Conservation (phyloP, 1,284 basidiomycete species). For the Xerocomus minutiporus region DNA sequence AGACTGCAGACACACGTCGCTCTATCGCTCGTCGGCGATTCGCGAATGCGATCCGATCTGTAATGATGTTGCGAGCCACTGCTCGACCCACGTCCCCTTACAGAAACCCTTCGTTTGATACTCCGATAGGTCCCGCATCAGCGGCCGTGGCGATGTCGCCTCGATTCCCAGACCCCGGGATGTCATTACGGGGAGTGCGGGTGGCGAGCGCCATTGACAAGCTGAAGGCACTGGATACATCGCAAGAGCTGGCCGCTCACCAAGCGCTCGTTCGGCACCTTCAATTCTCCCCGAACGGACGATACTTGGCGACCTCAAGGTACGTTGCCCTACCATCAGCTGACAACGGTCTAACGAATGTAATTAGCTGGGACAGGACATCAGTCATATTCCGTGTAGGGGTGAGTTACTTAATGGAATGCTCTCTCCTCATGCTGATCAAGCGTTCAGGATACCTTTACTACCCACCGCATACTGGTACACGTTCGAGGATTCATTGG, state of each 20-base stretch:
- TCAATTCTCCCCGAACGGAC: conserved; percentile 40
- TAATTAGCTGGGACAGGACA: conserved; percentile 68
- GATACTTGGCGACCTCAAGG: conserved; percentile 38
- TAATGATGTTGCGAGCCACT: conserved; percentile 44
- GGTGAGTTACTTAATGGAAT: conserved; percentile 35
- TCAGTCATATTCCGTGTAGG: conserved; percentile 69
- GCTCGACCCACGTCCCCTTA: conserved; percentile 31
- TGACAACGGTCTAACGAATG: conserved; percentile 8
- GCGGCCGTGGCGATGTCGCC: conserved; percentile 29
- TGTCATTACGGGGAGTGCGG: conserved; percentile 48
- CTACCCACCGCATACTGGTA: conserved; percentile 60
- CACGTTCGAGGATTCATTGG: conserved; percentile 73
- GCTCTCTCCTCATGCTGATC: conserved; percentile 15
- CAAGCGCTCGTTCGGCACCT: conserved; percentile 38
- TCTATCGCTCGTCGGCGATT: conserved; percentile 37
- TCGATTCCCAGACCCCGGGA: conserved; percentile 38
- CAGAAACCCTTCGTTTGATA: conserved; percentile 30
- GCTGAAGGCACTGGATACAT: conserved; percentile 50
- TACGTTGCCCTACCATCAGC: neutral
- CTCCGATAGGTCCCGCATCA: conserved; percentile 24
- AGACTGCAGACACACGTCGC: conserved; percentile 21
- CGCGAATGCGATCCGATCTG: conserved; percentile 42
- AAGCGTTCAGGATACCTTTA: conserved; percentile 46
- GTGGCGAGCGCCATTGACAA: conserved; percentile 55
- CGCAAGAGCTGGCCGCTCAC: conserved; percentile 44